phyloP scores from a whole-genome alignment of 2,329 filamentous ascomycete species.

The Beauveria sp. region DNA sequence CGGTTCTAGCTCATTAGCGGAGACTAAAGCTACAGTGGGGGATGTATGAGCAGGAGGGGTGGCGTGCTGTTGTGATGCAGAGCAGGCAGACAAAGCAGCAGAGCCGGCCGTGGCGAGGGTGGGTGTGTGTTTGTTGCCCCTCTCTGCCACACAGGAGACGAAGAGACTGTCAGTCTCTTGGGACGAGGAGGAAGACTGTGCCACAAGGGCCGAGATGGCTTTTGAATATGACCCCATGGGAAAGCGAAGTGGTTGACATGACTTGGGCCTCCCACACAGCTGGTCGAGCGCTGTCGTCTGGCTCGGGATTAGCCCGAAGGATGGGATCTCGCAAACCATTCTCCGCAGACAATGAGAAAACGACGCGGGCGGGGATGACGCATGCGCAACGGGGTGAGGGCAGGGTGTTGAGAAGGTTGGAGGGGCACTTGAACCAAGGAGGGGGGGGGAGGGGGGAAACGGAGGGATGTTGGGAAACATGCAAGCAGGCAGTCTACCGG shows the following conservation, averaged over 20 bases:
- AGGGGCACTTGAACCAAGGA: not conserved
- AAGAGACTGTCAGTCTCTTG: not conserved
- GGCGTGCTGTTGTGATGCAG: not conserved
- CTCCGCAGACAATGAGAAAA: not conserved
- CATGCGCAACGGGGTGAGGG: conserved; percentile 8
- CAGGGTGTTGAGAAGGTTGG: not conserved
- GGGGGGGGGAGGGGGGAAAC: not conserved
- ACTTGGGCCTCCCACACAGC: not conserved
- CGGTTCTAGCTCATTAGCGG: not conserved
- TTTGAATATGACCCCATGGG: not conserved
- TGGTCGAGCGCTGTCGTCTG: not conserved
- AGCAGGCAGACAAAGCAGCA: not conserved
- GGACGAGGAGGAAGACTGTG: not conserved
- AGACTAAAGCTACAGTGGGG: not conserved
- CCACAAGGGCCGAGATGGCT: no score
- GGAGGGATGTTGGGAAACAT: not conserved
- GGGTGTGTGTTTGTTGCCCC: not conserved
- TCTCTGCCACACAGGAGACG: not conserved
- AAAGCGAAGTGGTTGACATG: not conserved
- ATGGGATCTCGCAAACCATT: not conserved
- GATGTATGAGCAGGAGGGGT: not conserved
- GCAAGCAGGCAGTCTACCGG: not conserved
- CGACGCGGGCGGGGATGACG: not conserved
- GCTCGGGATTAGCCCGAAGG: not conserved
- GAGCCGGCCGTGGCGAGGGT: not conserved